Evolutionary conservation across 2,329 filamentous ascomycete species (phyloP).

Genomic region (Gnomoniopsis sp.): DNA sequence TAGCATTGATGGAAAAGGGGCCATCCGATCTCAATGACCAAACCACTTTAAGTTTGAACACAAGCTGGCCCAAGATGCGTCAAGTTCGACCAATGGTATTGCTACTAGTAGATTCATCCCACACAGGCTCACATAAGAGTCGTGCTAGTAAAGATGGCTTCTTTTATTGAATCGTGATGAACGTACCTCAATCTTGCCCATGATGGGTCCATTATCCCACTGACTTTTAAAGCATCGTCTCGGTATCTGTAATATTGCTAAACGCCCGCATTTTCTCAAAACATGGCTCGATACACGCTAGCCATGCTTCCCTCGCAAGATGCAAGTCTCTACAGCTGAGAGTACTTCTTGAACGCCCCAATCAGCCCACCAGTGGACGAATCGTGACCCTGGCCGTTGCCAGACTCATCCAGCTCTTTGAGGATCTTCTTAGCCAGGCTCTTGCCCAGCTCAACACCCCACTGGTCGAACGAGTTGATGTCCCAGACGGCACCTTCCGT

Average conservation of each 20-base stretch:
- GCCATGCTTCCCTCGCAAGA: neutral
- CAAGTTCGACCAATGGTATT: too few relatives aligned
- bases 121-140: neutral
- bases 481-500: slow-evolving; percentile 98
- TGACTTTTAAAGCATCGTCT: neutral
- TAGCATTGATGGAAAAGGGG: too few relatives aligned
- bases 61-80: too few relatives aligned
- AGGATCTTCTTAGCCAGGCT: slow-evolving; percentile 89
- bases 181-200: neutral
- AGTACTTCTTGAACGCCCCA: slow-evolving; percentile 82
- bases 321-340: slow-evolving; percentile 38
- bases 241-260: neutral
- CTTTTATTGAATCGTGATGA: neutral
- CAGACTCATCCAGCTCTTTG: slow-evolving; percentile 76
- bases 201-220: too few relatives aligned
- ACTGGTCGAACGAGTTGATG: slow-evolving; percentile 99
- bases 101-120: too few relatives aligned
- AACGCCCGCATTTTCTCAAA: neutral
- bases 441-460: slow-evolving; percentile 98
- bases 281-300: neutral
- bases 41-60: too few relatives aligned
- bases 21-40: too few relatives aligned
- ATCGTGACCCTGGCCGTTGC: slow-evolving; percentile 73
- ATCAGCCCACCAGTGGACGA: slow-evolving; percentile 85
- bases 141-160: too few relatives aligned